A percentile compares a stretch with the other conserved stretches of the same genome.
Conservation (phyloP, 495 filamentous ascomycete species). For the Thozetella sp. region DNA sequence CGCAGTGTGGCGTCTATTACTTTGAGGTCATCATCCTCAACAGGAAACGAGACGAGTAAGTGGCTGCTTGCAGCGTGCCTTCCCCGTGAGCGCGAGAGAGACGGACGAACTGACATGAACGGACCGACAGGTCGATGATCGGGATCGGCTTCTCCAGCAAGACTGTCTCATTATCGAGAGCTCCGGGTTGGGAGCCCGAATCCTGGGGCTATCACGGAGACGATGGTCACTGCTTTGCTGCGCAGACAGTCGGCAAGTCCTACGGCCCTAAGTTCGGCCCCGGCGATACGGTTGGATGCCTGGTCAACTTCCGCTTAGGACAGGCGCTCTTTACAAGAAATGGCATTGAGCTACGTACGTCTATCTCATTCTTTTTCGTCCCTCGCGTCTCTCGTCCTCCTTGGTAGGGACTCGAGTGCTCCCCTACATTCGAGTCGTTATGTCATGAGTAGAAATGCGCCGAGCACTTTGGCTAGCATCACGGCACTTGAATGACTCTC, state of each 20-base stretch:
- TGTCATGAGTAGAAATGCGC: too few relatives aligned
- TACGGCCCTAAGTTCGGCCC: slow-evolving; percentile 72
- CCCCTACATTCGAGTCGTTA: too few relatives aligned
- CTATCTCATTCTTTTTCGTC: neutral
- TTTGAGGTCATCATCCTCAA: slow-evolving; percentile 90
- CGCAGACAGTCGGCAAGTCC: slow-evolving; percentile 70
- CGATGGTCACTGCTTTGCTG: slow-evolving; percentile 85
- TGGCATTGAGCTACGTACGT: slow-evolving; percentile 73
- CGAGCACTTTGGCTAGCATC: too few relatives aligned
- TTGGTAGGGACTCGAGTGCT: too few relatives aligned
- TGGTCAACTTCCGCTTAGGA: slow-evolving; percentile 89
- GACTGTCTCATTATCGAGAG: slow-evolving; percentile 74
- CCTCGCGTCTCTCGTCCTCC: slow-evolving; percentile 6
- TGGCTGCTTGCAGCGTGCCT: slow-evolving; percentile 13
- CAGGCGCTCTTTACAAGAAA: slow-evolving; percentile 96
- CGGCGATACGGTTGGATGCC: slow-evolving; percentile 89
- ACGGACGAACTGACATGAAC: slow-evolving; percentile 4
- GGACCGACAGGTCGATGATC: slow-evolving; percentile 64
- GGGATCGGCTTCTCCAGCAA: slow-evolving; percentile 84
- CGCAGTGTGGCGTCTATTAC: slow-evolving; percentile 92
- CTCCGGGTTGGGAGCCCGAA: slow-evolving; percentile 94
- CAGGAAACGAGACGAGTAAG: slow-evolving; percentile 86
- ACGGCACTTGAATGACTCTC: too few relatives aligned
- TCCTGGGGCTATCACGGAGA: slow-evolving; percentile 99
- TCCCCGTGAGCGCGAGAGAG: neutral